Evolutionary conservation across 2,329 filamentous ascomycete genomes (phyloP).

Genomic region (Xylariaceae sp.): DNA sequence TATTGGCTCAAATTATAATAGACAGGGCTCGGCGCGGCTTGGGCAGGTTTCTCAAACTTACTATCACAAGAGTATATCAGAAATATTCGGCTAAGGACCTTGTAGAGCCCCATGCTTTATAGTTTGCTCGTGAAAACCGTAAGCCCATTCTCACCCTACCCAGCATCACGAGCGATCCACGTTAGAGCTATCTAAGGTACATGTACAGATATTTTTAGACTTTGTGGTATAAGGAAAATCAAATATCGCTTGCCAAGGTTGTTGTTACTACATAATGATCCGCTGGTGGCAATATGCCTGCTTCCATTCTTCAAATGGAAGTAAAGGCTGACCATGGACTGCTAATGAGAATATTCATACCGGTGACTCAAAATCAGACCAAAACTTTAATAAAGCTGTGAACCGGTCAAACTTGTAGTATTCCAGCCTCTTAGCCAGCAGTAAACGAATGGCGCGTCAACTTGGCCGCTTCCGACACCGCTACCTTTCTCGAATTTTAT

Average conservation of each 20-base stretch:
- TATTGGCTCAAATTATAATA: no score
- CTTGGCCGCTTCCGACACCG: conserved; percentile 1
- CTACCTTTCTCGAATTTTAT: not conserved
- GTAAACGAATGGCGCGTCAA: conserved; percentile 14
- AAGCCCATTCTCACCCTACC: not conserved
- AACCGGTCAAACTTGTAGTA: not conserved
- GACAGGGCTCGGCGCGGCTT: no score
- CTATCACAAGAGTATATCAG: no score
- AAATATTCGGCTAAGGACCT: no score
- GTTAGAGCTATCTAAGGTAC: not conserved
- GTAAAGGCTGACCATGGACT: not conserved
- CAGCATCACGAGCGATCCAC: not conserved
- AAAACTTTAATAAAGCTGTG: conserved; percentile 3
- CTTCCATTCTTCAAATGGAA: no score
- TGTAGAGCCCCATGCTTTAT: no score
- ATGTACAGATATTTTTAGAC: not conserved
- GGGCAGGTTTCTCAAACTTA: no score
- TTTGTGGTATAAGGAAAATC: not conserved
- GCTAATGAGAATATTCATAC: not conserved
- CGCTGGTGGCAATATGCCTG: no score
- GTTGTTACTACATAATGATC: no score
- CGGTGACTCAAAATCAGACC: conserved; percentile 1
- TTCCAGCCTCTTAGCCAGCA: not conserved
- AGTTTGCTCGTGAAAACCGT: no score
- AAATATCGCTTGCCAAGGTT: not conserved